Base-by-base conservation (phyloP, 345 rosid genomes). In the Iberis pinnata region DNA sequence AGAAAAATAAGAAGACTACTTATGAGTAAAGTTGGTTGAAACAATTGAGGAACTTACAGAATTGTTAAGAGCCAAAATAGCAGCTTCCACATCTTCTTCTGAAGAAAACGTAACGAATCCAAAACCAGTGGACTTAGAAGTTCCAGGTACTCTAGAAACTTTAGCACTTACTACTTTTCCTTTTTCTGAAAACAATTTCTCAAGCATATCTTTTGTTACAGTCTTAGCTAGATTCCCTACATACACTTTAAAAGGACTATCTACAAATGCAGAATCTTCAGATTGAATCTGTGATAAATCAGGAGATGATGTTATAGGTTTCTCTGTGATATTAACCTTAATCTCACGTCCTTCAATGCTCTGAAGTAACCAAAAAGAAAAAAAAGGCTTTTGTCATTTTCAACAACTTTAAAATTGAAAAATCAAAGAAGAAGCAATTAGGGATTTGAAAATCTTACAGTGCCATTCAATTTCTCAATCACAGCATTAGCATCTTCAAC, bases 21-120 rank as follows among this genome's bases (percentile, higher is more conserved):
- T n/a, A n/a, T n/a, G n/a, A n/a, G n/a, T n/a, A n/a, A n/a, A n/a
- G n/a, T n/a, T 36, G 57, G 7, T 31, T 12, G 49, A 8, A 33
- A 9, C 39, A 55, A 11, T 43, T 46, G 43, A 39, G 59, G 56
- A 75, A 71, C 93, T 84, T 76, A 92, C 96, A 46, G 86, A 69
- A 49, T 79, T 69, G 73, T 92, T 87, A 38, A 77, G 72, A 60
- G 88, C 71, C 46, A 80, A 62, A 60, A 87, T 78, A 57, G 86
- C 89, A 50, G 87, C 70, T 59, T 82, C 88, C 12, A 77, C 86
- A 62, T 92, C 86, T 51, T 84, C 88, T 25, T 82, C 83, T 0
- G 86, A 82, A 37, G 96, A 87, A 61, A 92, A 84, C 8, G 96
- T 58, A 1, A 87, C 89, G 64, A 92, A 87, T 13, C 98, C 95